Base-by-base conservation (phyloP, 805 yeast species). In the Soucietia sequanensis region DNA sequence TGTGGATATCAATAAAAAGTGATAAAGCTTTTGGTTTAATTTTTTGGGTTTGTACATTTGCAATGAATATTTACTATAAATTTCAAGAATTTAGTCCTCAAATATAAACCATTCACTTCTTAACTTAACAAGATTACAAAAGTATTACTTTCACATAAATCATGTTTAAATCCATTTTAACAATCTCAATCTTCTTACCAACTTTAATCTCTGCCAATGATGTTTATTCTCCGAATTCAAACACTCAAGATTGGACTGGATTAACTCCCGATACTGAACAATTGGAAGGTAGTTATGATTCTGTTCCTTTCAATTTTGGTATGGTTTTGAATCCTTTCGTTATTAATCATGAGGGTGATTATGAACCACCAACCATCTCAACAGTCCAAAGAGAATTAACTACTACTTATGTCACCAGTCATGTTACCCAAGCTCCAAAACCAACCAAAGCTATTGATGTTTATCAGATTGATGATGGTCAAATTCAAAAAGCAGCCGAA, bases 271-370 rank as follows among this genome's bases (percentile, higher is more conserved):
- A 44, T 3, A 17, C 31, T 6, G 31, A 23, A 5, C 23, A 31
- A 2, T 29, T 43, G 4, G 38, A 30, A 9, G 59, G 55, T 1
- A 54, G 61, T 15, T 35, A 40, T 23, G 43, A 41, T 10, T 41
- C 68, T 3, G 44, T 64, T 17, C 63, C 64, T 1, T 65, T 60
- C 34, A 34, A 42, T 4, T 65, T 66, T 43, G 71, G 70, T 1
- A 41, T 66, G 23, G 60, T 61, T 26, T 62, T 63, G 15, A 58
- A 48, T 20, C 60, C 60, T 1, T 60, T 43, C 35, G 30, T 33
- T 7, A 20, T 45, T 9, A 51, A 44, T 33, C 42, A 40, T 12
- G 46, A 45, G 7, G 58, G 56, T 2, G 53, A 44, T 9, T 52
- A 44, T 25, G 41, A 41, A 21, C 50, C 44, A 31, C 57, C 60